Base-by-base conservation (phyloP, 768 basidiomycete species). In the Russula dissimulans region DNA sequence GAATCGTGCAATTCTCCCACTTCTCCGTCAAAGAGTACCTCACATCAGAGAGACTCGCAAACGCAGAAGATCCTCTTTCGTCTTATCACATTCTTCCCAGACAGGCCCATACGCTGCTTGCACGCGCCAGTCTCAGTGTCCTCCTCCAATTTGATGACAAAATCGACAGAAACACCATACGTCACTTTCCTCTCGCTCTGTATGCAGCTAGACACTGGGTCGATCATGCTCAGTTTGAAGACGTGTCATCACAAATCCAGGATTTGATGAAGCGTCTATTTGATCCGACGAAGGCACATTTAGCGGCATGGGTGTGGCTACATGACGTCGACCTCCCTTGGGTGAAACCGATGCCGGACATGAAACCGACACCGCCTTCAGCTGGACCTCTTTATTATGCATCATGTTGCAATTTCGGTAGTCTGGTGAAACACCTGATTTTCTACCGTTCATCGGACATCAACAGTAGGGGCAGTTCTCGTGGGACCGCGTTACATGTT, bases 161-260 rank as follows among this genome's bases (percentile, higher is more conserved):
- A 11, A 14, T 47, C 9, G 52, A 54, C 26, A 54, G 22, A 49
- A 22, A 5, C 4, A 12, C 5, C 5, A 47, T 60, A 18, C 22
- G 6, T 11, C 22, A 18, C 14, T 32, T 14, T 0, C 51, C 60
- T 0, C 45, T 57, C 0, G 22, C 44, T 0, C 31, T 1, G 0
- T 62, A 62, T 17, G 59, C 61, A 9, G 48, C 57, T 7, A 51
- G 5, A 4, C 2, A 62, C 34, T 62, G 61, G 61, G 22, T 61
- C 2, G 51, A 60, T 11, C 61, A 62, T 10, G 41, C 41, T 3
- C 10, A 36, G 6, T 31, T 53, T 12, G 18, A 2, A 31, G 3
- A 36, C 11, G 56, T 61, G 2, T 47, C 56, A 6, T 42, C 15
- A 0, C 8, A 10, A 2, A 14, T 53, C 8, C 44, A 49, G 22